phyloP scores from a whole-genome alignment of 2,329 filamentous ascomycete genomes.

The Epichloe sylvatica region DNA sequence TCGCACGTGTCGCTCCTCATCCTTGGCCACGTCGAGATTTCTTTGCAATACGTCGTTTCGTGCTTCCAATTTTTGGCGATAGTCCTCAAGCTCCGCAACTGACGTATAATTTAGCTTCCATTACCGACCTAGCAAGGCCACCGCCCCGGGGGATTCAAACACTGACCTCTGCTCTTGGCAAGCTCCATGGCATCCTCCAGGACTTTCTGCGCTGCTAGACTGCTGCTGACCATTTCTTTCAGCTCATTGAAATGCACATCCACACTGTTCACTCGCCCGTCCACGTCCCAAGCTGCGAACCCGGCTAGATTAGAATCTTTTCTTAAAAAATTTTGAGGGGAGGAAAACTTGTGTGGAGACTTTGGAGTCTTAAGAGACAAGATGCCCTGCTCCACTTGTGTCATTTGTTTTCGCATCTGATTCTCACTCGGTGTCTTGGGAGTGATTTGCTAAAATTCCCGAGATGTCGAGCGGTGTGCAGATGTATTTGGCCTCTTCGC shows the following conservation, averaged over 20 bases:
- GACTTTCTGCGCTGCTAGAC: constrained; percentile 51
- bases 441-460: constrained; percentile 18
- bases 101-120: constrained; percentile 7
- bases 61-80: constrained; percentile 31
- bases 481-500: constrained; percentile 6
- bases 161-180: constrained; percentile 60
- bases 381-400: constrained; percentile 20
- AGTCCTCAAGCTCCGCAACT: constrained; percentile 37
- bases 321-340: constrained; percentile 46
- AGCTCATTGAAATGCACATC: constrained; percentile 60
- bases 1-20: constrained; percentile 22
- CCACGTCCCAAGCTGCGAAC: constrained; percentile 64
- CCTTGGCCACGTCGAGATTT: constrained; percentile 40
- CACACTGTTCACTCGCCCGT: constrained; percentile 61
- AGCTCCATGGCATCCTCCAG: constrained; percentile 62
- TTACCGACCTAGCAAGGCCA: neutral
- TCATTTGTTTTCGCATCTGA: constrained; percentile 19
- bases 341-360: constrained; percentile 28
- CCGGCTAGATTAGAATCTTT: constrained; percentile 57
- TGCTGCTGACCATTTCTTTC: constrained; percentile 56
- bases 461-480: constrained; percentile 8
- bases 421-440: constrained; percentile 21
- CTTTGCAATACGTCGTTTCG: constrained; percentile 40
- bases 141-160: no score
- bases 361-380: constrained; percentile 19